Percentiles rank a stretch among this genome's conserved stretches.
phyloP scores from a whole-genome alignment of 768 basidiomycete species.

The Pulveroboletus ravenelii region DNA sequence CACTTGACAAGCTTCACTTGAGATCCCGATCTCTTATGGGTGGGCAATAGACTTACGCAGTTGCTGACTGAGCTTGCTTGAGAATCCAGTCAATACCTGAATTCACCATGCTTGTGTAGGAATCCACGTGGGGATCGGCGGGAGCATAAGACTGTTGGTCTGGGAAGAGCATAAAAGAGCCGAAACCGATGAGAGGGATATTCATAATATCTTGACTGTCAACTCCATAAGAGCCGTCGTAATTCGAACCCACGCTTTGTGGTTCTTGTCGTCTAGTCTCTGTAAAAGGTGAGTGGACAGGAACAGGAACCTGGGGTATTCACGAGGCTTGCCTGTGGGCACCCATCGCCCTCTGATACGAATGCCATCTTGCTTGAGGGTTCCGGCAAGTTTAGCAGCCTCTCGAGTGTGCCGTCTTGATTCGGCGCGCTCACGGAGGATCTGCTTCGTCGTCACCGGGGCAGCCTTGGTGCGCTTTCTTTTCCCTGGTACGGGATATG shows the following conservation, averaged over 20 bases:
- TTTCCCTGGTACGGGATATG: conserved; percentile 38
- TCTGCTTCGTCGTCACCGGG: conserved; percentile 42
- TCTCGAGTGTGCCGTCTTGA: conserved; percentile 42
- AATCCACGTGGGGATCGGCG: conserved; percentile 43
- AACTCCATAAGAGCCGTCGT: conserved; percentile 61
- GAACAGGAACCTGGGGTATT: background rate
- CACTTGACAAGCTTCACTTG: conserved; percentile 30
- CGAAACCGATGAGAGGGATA: conserved; percentile 54
- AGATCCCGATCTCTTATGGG: background rate
- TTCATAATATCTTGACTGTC: conserved; percentile 61
- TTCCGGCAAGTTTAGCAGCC: conserved; percentile 31
- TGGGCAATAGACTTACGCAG: conserved; percentile 35
- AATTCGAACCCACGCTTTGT: conserved; percentile 42
- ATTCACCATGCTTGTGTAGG: conserved; percentile 50
- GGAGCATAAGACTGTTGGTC: conserved; percentile 56
- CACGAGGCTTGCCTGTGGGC: conserved; percentile 40
- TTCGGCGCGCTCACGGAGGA: conserved; percentile 47
- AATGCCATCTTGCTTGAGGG: conserved; percentile 36
- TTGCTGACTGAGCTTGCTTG: conserved; percentile 40
- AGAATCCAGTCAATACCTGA: conserved; percentile 53
- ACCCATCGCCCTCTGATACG: conserved; percentile 58
- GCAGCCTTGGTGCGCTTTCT: conserved; percentile 35
- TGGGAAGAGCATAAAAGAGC: conserved; percentile 62
- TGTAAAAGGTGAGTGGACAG: conserved; percentile 17
- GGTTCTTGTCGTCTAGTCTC: conserved; percentile 47